Conservation (phyloP, 345 rosid species). For the Rubroshorea leprosula region DNA sequence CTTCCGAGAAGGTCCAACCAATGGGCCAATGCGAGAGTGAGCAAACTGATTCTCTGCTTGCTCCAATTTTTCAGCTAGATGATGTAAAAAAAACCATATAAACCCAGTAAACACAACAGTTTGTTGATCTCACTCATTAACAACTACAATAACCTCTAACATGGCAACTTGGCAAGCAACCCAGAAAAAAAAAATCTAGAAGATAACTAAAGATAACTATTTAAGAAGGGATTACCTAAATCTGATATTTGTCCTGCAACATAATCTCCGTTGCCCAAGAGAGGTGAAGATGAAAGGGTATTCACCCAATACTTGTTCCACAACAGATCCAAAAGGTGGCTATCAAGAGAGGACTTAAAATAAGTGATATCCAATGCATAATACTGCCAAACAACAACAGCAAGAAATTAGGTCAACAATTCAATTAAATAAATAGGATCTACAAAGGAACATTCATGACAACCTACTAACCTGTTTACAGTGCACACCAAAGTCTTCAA, state of each 20-base stretch:
- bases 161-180: neutral
- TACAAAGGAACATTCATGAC: neutral
- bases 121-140: neutral
- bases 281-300: slow-evolving; percentile 94
- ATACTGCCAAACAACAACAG: slow-evolving; percentile 46
- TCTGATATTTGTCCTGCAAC: slow-evolving; percentile 98
- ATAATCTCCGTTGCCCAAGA: slow-evolving; percentile 96
- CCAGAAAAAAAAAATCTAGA: neutral
- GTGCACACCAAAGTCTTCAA: slow-evolving; percentile 89
- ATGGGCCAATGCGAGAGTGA: slow-evolving; percentile 74
- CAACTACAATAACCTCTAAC: slow-evolving; percentile 4
- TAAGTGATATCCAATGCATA: slow-evolving; percentile 91
- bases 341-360: slow-evolving; percentile 94
- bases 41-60: slow-evolving; percentile 92
- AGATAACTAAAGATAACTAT: neutral
- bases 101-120: slow-evolving; percentile 11
- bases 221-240: slow-evolving; percentile 53
- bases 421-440: neutral
- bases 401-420: slow-evolving; percentile 11
- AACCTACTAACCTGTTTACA: slow-evolving; percentile 74
- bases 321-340: slow-evolving; percentile 88
- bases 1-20: slow-evolving; percentile 54
- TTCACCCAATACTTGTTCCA: slow-evolving; percentile 99
- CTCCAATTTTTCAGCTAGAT: slow-evolving; percentile 95
- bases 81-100: slow-evolving; percentile 8